These are phyloP conservation scores for Xylaria sp. DNA, from an alignment of 2,329 filamentous ascomycete species.

Conservation along the genomic window DNA sequence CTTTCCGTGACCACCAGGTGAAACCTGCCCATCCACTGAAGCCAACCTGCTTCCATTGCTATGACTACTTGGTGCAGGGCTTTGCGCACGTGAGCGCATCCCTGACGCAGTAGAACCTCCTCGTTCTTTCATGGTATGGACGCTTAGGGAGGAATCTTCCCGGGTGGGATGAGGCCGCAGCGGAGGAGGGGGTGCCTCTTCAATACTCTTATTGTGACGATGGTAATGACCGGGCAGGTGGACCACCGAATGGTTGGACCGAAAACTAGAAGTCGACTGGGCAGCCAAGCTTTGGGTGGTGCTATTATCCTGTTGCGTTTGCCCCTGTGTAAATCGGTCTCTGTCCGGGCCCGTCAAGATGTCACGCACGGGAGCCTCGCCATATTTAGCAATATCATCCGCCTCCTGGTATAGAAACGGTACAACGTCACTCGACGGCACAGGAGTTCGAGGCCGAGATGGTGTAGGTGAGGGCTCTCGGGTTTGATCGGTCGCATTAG, in stretches of 20 bases:
- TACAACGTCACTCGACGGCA: conserved; percentile 86
- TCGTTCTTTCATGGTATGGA: conserved; percentile 48
- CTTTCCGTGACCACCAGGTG: conserved; percentile 51
- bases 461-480: conserved; percentile 66
- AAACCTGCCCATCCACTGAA: conserved; percentile 51
- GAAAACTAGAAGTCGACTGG: conserved; percentile 59
- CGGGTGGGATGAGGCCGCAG: conserved; percentile 67
- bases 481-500: conserved; percentile 66
- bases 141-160: conserved; percentile 61
- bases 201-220: conserved; percentile 65
- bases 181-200: conserved; percentile 44
- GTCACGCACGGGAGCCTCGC: conserved; percentile 70
- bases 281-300: conserved; percentile 42
- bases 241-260: conserved; percentile 55
- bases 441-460: conserved; percentile 76
- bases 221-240: conserved; percentile 60
- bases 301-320: conserved; percentile 41
- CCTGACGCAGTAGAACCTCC: conserved; percentile 39
- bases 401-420: conserved; percentile 94
- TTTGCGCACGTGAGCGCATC: conserved; percentile 60
- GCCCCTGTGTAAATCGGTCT: conserved; percentile 55
- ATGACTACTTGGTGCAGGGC: conserved; percentile 72
- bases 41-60: conserved; percentile 53
- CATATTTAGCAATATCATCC: conserved; percentile 71
- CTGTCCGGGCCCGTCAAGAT: conserved; percentile 64